Percentiles rank a stretch among this genome's conserved stretches.
Conservation (phyloP, 129 eudicot species). For the Rutidosis leptorrhynchoides region DNA sequence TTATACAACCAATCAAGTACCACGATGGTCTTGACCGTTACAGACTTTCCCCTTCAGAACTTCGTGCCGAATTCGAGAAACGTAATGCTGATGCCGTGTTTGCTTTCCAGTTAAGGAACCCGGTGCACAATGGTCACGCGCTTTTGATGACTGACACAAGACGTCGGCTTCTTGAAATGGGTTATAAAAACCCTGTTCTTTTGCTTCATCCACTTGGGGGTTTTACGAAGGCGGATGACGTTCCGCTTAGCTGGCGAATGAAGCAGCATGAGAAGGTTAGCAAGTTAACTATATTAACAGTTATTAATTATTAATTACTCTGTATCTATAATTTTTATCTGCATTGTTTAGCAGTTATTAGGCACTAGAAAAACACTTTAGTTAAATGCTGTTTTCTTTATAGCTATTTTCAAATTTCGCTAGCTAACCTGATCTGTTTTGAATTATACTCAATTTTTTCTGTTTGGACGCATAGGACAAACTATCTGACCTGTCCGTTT, state of each 20-base stretch:
- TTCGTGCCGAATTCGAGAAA: conserved; percentile 73
- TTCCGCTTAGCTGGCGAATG: conserved; percentile 94
- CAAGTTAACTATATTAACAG: not conserved
- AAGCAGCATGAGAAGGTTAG: conserved; percentile 93
- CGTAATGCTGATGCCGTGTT: conserved; percentile 94
- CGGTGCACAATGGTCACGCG: conserved; percentile 97
- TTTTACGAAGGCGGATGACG: conserved; percentile 86
- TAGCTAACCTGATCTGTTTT: not conserved
- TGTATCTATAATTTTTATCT: no score
- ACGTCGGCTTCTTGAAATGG: conserved; percentile 97
- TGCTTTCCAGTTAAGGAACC: conserved; percentile 93
- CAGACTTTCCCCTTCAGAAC: conserved; percentile 79
- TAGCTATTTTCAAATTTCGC: not conserved
- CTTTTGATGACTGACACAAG: conserved; percentile 93
- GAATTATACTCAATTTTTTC: not conserved
- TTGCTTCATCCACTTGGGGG: conserved; percentile 98
- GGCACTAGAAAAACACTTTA: not conserved
- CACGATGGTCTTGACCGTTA: conserved; percentile 81
- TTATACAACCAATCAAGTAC: conserved; percentile 72
- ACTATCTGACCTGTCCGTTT: not conserved
- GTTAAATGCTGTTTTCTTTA: not conserved
- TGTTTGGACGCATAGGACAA: not conserved
- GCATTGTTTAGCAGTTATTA: not conserved
- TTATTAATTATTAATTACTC: no score
- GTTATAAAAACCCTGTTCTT: conserved; percentile 84